Evolutionary conservation across 768 basidiomycete species (phyloP).

Genomic region (Podaxis sp.): DNA sequence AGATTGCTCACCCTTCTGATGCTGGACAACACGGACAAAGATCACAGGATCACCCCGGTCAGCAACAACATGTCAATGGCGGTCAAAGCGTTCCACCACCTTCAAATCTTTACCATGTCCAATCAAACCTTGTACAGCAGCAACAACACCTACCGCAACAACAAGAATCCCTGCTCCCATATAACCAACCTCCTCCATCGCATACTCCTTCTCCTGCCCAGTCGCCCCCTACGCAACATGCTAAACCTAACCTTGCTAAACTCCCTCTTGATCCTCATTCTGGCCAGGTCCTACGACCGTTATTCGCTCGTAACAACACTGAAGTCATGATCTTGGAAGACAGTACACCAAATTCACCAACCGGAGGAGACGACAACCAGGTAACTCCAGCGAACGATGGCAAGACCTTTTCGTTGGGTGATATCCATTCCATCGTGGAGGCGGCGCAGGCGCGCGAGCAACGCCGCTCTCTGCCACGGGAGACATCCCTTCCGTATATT

Average conservation of each 20-base stretch:
- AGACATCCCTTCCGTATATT: conserved; percentile 78
- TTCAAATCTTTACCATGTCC: conserved; percentile 8
- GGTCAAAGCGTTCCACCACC: background rate
- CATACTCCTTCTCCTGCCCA: conserved; percentile 28
- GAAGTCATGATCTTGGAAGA: conserved; percentile 91
- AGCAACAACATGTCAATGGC: conserved; percentile 8
- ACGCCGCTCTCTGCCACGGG: conserved; percentile 76
- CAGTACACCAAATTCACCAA: conserved; percentile 68
- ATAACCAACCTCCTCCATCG: conserved; percentile 27
- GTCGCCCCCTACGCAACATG: conserved; percentile 35
- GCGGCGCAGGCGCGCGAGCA: conserved; percentile 89
- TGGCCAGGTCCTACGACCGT: conserved; percentile 60
- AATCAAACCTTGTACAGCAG: conserved; percentile 19
- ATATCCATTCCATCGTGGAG: conserved; percentile 91
- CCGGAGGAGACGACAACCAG: conserved; percentile 43
- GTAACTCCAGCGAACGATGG: conserved; percentile 2
- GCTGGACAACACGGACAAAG: conserved; percentile 19
- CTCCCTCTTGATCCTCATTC: conserved; percentile 39
- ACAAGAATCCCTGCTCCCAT: conserved; percentile 21
- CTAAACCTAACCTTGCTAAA: conserved; percentile 39
- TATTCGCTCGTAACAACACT: conserved; percentile 77
- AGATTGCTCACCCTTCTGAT: conserved; percentile 76
- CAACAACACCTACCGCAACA: conserved; percentile 23
- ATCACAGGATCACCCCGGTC: conserved; percentile 5
- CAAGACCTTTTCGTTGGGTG: conserved; percentile 73